These are phyloP conservation scores for Schizochytrium sp. DNA, from an alignment of 108 stramenopile genomes.

Conservation along the genomic window DNA sequence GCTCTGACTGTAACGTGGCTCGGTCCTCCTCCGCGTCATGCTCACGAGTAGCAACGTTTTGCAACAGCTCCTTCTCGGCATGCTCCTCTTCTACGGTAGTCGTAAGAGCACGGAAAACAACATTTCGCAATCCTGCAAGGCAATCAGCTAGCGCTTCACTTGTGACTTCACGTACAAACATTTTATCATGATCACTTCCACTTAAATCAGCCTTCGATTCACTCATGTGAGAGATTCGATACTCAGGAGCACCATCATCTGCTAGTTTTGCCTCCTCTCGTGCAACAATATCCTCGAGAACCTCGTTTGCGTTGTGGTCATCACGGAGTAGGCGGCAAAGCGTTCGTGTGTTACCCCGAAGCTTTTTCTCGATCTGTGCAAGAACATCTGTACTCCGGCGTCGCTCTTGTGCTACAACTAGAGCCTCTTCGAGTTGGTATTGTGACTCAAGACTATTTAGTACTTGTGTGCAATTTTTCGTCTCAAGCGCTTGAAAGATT, in stretches of 20 bases:
- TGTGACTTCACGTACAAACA: neutral
- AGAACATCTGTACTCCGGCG: neutral
- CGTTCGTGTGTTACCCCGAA: constrained; percentile 5
- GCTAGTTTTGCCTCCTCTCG: neutral
- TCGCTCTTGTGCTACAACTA: constrained; percentile 39
- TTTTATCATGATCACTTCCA: neutral
- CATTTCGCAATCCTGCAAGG: constrained; percentile 27
- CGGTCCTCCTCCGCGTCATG: constrained; percentile 59
- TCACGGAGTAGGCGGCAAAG: constrained; percentile 33
- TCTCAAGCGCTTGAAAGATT: constrained; percentile 9
- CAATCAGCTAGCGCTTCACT: neutral
- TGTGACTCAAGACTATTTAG: neutral
- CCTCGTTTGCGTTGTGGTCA: neutral
- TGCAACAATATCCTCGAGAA: constrained; percentile 6
- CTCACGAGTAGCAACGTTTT: neutral
- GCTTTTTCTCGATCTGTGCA: constrained; percentile 22
- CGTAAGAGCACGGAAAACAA: constrained; percentile 1
- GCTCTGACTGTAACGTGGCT: neutral
- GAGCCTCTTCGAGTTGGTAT: constrained; percentile 49
- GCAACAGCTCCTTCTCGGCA: neutral
- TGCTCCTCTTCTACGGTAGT: constrained; percentile 57
- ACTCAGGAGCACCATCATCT: constrained; percentile 17
- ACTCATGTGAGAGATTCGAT: neutral
- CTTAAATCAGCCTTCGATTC: neutral
- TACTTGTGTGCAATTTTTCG: neutral